Evolutionary conservation across 257 asterid species (phyloP), one percentile per base, ranked within the genome.

Genomic region (Scutellaria minor): DNA sequence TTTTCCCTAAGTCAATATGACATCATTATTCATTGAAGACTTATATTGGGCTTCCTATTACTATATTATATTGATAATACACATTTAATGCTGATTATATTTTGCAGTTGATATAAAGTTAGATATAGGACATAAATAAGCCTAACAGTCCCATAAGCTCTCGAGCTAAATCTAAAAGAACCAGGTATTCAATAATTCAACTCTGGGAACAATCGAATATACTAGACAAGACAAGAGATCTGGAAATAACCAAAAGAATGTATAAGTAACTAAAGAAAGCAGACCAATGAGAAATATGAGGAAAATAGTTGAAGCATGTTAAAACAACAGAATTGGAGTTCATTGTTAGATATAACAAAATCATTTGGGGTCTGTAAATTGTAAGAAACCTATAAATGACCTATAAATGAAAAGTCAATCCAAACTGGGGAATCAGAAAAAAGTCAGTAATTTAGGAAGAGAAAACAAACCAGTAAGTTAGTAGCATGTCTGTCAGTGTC

Each of bases 381-480:
- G 35, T 60, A 22, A 55, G 59, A 39, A 53, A 59, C 27, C 53
- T 57, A 66, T 48, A 62, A 20, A 54, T 69, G 52, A 59, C 27
- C 53, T 57, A 66, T 48, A 62, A 20, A 54, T 69, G 52, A 64
- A 69, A 50, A 11, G 65, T 50, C 65, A 11, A 57, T 40, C 40
- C 41, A 45, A 73, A 72, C 18, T 66, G 69, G 46, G 70, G 52
- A 63, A 27, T 67, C 71, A 39, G 35, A 74, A 70, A 55, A 40
- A 35, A 61, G 62, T 59, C 54, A 72, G 70, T 56, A 68, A 72
- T 51, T 47, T 42, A 75, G 22, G 72, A 57, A 70, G 71, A 59
- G 68, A 74, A 66, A 77, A 77, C 96, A 70, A 74, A 95, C 99
- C 99, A 82, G 77, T 87, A 88, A 72, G 73, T 83, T 61, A 68